Evolutionary conservation across 495 filamentous ascomycete genomes (phyloP).

Genomic region (Clohesyomyces aquaticus): DNA sequence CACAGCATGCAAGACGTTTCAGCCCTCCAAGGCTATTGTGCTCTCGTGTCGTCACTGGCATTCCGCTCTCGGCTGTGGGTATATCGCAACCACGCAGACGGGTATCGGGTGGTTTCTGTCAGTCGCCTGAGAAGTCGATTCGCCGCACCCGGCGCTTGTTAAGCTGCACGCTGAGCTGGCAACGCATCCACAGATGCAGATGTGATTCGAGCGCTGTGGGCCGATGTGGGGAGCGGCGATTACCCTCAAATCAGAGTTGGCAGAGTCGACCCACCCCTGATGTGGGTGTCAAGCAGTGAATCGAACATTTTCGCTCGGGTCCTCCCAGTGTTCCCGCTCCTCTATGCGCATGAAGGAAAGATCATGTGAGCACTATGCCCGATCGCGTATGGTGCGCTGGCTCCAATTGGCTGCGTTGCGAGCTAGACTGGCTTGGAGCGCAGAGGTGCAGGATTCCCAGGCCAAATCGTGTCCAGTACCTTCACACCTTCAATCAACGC

Average conservation of each 20-base stretch:
- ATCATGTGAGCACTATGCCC: conserved; percentile 27
- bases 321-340: conserved; percentile 21
- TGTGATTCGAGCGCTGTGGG: conserved; percentile 23
- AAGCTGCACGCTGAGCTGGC: conserved; percentile 37
- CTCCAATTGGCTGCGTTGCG: conserved; percentile 1
- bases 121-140: conserved; percentile 17
- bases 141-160: conserved; percentile 27
- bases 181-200: conserved; percentile 21
- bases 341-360: conserved; percentile 5
- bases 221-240: conserved; percentile 33
- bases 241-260: conserved; percentile 27
- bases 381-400: conserved; percentile 1
- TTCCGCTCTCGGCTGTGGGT: conserved; percentile 23
- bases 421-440: conserved; percentile 26
- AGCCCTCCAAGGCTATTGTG: conserved; percentile 29
- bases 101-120: conserved; percentile 17
- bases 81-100: conserved; percentile 16
- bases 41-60: conserved; percentile 28
- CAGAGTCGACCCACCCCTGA: neutral
- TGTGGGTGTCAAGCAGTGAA: conserved; percentile 33
- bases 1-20: conserved; percentile 31
- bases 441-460: conserved; percentile 26
- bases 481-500: conserved; percentile 38
- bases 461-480: conserved; percentile 21
- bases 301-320: conserved; percentile 37